Evolutionary conservation across 306 rosid genomes (phyloP), one percentile per base, ranked within the genome.

Genomic region (Prunus dulcis): DNA sequence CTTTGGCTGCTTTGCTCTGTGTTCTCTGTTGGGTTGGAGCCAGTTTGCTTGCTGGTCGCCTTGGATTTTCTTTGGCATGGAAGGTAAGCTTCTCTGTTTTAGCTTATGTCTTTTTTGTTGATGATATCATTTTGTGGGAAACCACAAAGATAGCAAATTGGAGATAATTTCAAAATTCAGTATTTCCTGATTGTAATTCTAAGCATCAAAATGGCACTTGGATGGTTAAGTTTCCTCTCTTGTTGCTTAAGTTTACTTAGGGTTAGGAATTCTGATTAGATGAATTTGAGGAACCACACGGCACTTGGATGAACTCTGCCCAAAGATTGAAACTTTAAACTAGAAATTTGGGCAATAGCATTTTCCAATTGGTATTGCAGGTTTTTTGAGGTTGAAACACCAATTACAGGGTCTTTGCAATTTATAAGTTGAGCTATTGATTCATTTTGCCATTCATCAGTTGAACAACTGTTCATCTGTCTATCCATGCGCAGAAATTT

Each of bases 11-110:
- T 70, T 71, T 86, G 19, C 78, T 90, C 74, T 82, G 93, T 67
- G 58, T 92, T 12, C 20, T 80, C 69, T 92, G 90, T 18, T 94
- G 96, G 96, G 49, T 83, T 47, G 84, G 85, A 11, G 81, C 97
- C 41, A 81, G 92, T 60, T 22, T 90, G 61, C 56, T 92, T 20
- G 95, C 95, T 1, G 73, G 28, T 10, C 43, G 46, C 12, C 88
- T 94, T 11, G 93, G 89, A 20, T 90, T 75, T 38, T 73, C 93
- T 2, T 69, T 78, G 18, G 85, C 92, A 0, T 94, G 95, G 97
- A 92, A 89, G 95, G 97, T 91, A 71, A 69, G 14, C 8, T 10
- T n/a, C 38, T 74, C 61, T 15, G 2, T 34, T 28, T 28, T n/a
- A 51, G n/a, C 49, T 61, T 77, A 12, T 71, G n/a, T 20, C 41